Percentiles rank a stretch among this genome's conserved stretches.
Conservation (phyloP, 2,329 filamentous ascomycete genomes). For the Colletotrichum sidae region DNA sequence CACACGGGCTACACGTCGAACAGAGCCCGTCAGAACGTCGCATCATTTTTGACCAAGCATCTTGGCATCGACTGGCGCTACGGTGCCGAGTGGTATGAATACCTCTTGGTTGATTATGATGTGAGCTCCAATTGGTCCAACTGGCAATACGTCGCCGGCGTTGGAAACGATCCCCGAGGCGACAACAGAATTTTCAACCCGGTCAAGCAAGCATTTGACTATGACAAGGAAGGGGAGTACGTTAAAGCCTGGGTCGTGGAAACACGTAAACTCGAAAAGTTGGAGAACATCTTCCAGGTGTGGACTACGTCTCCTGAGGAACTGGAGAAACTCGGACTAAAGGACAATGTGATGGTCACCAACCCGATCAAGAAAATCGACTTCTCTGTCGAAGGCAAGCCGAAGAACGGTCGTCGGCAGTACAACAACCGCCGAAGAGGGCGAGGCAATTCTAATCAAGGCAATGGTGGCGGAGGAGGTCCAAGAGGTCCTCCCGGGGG, state of each 20-base stretch:
- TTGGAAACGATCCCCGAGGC: constrained; percentile 82
- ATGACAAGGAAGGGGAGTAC: constrained; percentile 77
- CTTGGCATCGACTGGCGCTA: constrained; percentile 82
- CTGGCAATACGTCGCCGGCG: constrained; percentile 85
- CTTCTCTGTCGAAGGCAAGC: constrained; percentile 68
- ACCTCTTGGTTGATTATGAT: constrained; percentile 80
- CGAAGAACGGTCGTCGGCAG: constrained; percentile 49
- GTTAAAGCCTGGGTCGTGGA: constrained; percentile 81
- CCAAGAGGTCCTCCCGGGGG: constrained; percentile 1
- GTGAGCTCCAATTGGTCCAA: constrained; percentile 83
- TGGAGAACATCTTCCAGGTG: constrained; percentile 75
- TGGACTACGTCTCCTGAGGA: constrained; percentile 73
- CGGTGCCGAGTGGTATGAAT: constrained; percentile 87
- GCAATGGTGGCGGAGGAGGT: constrained; percentile 11
- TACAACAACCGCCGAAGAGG: constrained; percentile 45
- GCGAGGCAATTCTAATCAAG: constrained; percentile 27
- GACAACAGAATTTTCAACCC: constrained; percentile 83
- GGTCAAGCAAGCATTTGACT: constrained; percentile 83
- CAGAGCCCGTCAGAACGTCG: constrained; percentile 80
- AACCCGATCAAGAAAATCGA: constrained; percentile 74
- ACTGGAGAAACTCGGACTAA: constrained; percentile 66
- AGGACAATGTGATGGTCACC: constrained; percentile 73
- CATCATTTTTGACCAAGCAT: constrained; percentile 79
- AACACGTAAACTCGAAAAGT: constrained; percentile 63
- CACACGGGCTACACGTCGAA: constrained; percentile 85